Evolutionary conservation across 2,329 filamentous ascomycete genomes (phyloP), one percentile per base, ranked within the genome.

Genomic region (Periconia digitata): DNA sequence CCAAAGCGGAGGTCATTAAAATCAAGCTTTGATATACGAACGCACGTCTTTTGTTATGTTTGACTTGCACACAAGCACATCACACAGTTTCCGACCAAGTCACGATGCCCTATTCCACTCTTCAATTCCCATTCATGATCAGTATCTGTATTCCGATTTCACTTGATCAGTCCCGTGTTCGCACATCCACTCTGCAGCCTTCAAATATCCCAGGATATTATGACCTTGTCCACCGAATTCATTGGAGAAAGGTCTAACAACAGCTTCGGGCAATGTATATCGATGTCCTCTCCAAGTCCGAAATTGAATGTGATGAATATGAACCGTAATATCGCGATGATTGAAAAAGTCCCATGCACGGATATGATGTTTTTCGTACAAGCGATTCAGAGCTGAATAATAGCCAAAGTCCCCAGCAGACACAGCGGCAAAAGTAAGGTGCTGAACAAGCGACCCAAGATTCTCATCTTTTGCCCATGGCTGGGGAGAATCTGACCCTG

Each of bases 301-400:
- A 47, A 56, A 53, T 23, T 39, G 36, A 22, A 42, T 38, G 27
- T 43, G 20, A 45, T 51, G 50, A 8, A 21, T 12, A 22, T 47
- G 43, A 13, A 18, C 18, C 16, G 50, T 53, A 17, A 35, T 20
- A 23, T 53, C 47, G 8, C 13, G 4, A 36, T 50, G 40, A 39
- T 50, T 44, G n/a, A 50, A n/a, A 18, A 53, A 53, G 22, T 50
- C 41, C 50, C 47, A 53, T 8, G 53, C 50, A 16, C 47, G 47
- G 17, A 53, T 53, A 34, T 50, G 40, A 20, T 32, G n/a, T 51
- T 34, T n/a, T 6, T 51, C 40, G 27, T 56, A 56, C 24, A 53
- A 35, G 6, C 40, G 7, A 39, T 56, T 53, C n/a, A 56, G 37
- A 34, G 51, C 38, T 3, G 50, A 49, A 20, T 53, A 44, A 32